Base-by-base conservation (phyloP, 495 filamentous ascomycete genomes). In the Hyaloscypha bicolor region DNA sequence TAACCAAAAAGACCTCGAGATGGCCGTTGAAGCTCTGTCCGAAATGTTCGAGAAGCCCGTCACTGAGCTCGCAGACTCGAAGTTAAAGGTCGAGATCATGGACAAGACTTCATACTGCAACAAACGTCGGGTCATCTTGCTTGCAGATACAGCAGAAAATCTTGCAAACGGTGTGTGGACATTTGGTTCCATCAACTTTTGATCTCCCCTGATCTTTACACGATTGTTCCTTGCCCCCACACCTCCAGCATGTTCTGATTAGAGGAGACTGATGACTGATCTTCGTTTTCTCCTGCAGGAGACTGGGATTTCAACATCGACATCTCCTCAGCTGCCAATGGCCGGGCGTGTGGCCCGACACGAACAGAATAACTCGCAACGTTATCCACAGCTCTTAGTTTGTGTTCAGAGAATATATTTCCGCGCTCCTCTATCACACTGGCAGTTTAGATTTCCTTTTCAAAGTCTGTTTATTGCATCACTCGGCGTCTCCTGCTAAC, bases 1-100 rank as follows among this genome's bases (percentile, higher is more conserved):
- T 72, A 99, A 99, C 75, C 95, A 99, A 75, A 97, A 96, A 77
- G 96, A 99, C 75, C 80, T 99, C 30, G 96, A 99, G 79, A 87
- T 99, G 83, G 94, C 95, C 0, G 95, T 98, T 6, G 95, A 99
- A 79, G 92, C 88, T 66, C 81, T 99, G 57, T 95, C 91, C 56
- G 93, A 97, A 78, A 96, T 99, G 91, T 99, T 99, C 73, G 95
- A 98, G 83, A 96, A 96, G 80, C 92, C 93, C 0, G 91, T 92
- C 16, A 77, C 88, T 9, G 94, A 98, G 69, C 83, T 99, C 6
- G 85, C 91, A 12, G 85, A 88, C 21, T 56, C 78, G 0, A 83
- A 85, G 68, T 83, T 96, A 64, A 98, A 97, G 82, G 93, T 96
- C 21, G 95, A 97, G 66, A 98, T 99, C 76, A 89, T 99, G 87